These are phyloP conservation scores for Camelina laxa DNA, from an alignment of 345 rosid species.

Conservation along the genomic window DNA sequence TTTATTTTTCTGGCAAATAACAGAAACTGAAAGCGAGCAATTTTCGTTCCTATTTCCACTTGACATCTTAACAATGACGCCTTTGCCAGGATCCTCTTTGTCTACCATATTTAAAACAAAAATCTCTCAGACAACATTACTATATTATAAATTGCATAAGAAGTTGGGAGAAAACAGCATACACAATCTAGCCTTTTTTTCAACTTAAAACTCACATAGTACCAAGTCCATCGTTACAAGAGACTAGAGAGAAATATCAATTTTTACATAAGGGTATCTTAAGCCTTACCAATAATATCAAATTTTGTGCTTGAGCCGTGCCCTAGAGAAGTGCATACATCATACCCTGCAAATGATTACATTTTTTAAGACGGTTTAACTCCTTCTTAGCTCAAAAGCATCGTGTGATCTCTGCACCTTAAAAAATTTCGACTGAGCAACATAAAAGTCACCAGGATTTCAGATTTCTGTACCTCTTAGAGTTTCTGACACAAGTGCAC, in stretches of 20 bases:
- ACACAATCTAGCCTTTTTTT: not conserved
- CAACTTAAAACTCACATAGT: slow-evolving; percentile 8
- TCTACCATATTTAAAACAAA: slow-evolving; percentile 55
- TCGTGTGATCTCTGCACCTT: not conserved
- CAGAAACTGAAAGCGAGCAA: slow-evolving; percentile 85
- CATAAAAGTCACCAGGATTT: slow-evolving; percentile 2
- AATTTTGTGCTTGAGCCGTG: slow-evolving; percentile 54
- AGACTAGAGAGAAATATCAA: not conserved
- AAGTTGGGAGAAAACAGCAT: not conserved
- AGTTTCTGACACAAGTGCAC: slow-evolving; percentile 71
- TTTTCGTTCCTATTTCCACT: slow-evolving; percentile 43
- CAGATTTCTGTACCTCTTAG: slow-evolving; percentile 58
- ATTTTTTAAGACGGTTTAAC: slow-evolving; percentile 21
- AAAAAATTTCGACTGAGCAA: not conserved
- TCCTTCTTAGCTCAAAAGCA: slow-evolving; percentile 19
- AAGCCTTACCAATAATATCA: slow-evolving; percentile 63
- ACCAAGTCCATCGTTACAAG: slow-evolving; percentile 7
- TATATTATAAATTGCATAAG: slow-evolving; percentile 6
- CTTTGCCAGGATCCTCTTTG: slow-evolving; percentile 71
- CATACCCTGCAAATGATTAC: slow-evolving; percentile 68
- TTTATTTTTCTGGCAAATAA: slow-evolving; percentile 71
- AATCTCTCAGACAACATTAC: slow-evolving; percentile 18
- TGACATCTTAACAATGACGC: slow-evolving; percentile 80
- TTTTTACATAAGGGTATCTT: not conserved
- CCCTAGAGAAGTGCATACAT: slow-evolving; percentile 80